Base-by-base conservation (phyloP, 1,284 basidiomycete genomes). In the Melanopsichium pennsylvanicum region DNA sequence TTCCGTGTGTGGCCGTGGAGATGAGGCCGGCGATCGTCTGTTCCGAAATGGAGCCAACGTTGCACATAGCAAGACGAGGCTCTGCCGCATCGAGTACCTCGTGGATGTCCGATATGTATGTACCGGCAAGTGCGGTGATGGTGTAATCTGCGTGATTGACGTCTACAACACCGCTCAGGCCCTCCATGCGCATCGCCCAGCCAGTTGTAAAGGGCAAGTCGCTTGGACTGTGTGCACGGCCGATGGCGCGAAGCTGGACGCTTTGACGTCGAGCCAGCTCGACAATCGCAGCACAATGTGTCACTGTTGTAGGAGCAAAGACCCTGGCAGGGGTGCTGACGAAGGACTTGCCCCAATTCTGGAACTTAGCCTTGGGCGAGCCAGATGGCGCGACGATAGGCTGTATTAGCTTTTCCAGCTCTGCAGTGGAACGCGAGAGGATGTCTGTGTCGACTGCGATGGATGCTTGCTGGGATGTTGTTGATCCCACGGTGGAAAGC, bases 31-130 rank as follows among this genome's bases (percentile, higher is more conserved):
- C 94, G 64, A 98, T 86, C 3, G 93, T 93, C 82, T 97, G 95
- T 82, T 97, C 93, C 33, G 92, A 95, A 79, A 98, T 97, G 34
- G 93, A 95, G 34, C 96, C 96, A 62, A 97, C 86, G 81, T 93
- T 96, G 77, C 87, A 88, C 86, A 98, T 89, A 37, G 93, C 93
- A 19, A 97, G 86, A 15, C 72, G 67, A 19, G 70, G 64, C 25
- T 85, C 85, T 71, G 89, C 84, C n/a, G 84, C 81, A 31, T 86
- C 87, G 46, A 97, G 88, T 4, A 63, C 58, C 18, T 66, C 66
- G 43, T 72, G 70, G 16, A 82, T 64, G 42, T 81, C 78, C 34
- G 79, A 78, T 19, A 84, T 63, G 58, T 76, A 76, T 11, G 81
- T 81, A n/a, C 81, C 80, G 3, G 63, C 76, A 10, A 80, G 68